Conservation (phyloP, 2,329 filamentous ascomycete species). For the Didymella pinodella region DNA sequence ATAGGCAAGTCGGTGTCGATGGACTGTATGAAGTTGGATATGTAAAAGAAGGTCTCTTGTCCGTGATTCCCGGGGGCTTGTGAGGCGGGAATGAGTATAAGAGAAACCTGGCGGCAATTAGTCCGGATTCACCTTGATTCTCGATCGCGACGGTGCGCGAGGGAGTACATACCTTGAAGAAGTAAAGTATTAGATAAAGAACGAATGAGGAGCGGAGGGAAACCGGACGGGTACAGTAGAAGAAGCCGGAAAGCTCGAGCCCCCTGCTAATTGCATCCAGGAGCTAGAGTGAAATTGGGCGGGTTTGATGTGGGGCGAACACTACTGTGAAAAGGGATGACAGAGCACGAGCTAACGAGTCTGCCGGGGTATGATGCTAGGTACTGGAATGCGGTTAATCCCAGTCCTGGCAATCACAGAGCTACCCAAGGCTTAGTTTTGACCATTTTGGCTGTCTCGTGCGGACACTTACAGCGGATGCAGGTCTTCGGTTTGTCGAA, state of each 20-base stretch:
- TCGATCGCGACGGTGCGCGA: constrained; percentile 27
- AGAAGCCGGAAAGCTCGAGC: constrained; percentile 44
- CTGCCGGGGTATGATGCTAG: constrained; percentile 54
- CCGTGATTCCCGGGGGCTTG: constrained; percentile 45
- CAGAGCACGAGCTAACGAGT: constrained; percentile 65
- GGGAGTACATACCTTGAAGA: constrained; percentile 53
- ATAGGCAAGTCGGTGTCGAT: constrained; percentile 55
- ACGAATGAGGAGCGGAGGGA: constrained; percentile 46
- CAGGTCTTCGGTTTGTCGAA: constrained; percentile 30
- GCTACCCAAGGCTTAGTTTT: constrained; percentile 43
- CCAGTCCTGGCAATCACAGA: constrained; percentile 49
- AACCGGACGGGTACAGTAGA: constrained; percentile 45
- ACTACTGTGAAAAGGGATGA: constrained; percentile 49
- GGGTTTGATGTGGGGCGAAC: constrained; percentile 47
- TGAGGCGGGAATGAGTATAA: constrained; percentile 44
- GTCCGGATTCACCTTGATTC: constrained; percentile 23
- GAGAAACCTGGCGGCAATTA: constrained; percentile 45
- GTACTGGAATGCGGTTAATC: constrained; percentile 55
- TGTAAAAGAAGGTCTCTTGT: constrained; percentile 54
- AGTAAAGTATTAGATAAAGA: constrained; percentile 59
- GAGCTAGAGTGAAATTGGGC: constrained; percentile 50
- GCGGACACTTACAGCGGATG: constrained; percentile 32
- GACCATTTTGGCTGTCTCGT: not conserved
- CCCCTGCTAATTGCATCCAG: constrained; percentile 57
- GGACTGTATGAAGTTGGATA: constrained; percentile 67